Conservation (phyloP, 768 basidiomycete genomes). For the Collybia mongolica region DNA sequence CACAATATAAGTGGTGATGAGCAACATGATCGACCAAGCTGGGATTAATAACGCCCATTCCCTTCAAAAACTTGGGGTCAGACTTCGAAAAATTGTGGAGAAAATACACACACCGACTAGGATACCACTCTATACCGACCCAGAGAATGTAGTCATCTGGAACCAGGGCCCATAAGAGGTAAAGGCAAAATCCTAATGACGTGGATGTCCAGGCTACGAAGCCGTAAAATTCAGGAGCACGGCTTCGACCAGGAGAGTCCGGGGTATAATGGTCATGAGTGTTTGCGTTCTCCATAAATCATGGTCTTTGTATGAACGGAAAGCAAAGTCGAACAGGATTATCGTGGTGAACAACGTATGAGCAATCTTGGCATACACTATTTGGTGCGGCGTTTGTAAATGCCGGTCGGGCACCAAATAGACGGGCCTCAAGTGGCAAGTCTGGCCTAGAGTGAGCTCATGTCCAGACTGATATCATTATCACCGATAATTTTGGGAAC, state of each 20-base stretch:
- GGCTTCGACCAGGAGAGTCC: conserved; percentile 35
- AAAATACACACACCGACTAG: conserved; percentile 59
- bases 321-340: background rate
- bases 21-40: conserved; percentile 68
- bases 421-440: too few relatives aligned
- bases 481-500: too few relatives aligned
- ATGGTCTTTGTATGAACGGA: background rate
- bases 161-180: conserved; percentile 77
- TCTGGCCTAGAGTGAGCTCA: too few relatives aligned
- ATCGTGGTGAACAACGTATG: too few relatives aligned
- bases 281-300: background rate
- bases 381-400: too few relatives aligned
- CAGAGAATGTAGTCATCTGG: conserved; percentile 68
- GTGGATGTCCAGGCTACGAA: conserved; percentile 86
- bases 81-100: background rate
- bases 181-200: conserved; percentile 64
- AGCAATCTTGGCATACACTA: too few relatives aligned
- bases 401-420: too few relatives aligned
- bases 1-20: conserved; percentile 72
- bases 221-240: conserved; percentile 87
- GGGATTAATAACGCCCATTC: conserved; percentile 87
- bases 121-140: conserved; percentile 82
- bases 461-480: too few relatives aligned
- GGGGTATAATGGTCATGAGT: background rate
- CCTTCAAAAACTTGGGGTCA: conserved; percentile 33